Evolutionary conservation across 768 basidiomycete species (phyloP).

Genomic region (Glaciozyma martinii): DNA sequence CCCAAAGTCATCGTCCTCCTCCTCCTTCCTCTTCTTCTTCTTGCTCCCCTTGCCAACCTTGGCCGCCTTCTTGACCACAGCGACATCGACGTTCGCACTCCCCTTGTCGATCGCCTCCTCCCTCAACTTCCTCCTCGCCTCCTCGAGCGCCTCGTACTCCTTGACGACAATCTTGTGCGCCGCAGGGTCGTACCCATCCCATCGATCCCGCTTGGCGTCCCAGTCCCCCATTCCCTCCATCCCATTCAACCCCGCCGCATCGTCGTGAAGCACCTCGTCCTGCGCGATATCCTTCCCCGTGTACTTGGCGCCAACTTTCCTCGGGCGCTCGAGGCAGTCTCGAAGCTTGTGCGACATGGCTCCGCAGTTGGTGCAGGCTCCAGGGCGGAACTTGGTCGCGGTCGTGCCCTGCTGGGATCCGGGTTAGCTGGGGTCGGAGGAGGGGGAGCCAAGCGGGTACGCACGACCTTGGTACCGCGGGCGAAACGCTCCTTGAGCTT

Average conservation of each 20-base stretch:
- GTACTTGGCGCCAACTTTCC: constrained; percentile 90
- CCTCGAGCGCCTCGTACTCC: constrained; percentile 87
- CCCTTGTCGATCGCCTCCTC: constrained; percentile 94
- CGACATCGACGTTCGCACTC: constrained; percentile 82
- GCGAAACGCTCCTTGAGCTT: constrained; percentile 89
- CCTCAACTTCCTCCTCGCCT: constrained; percentile 74
- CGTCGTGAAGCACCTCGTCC: constrained; percentile 80
- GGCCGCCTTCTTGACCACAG: constrained; percentile 86
- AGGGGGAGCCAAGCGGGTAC: background rate
- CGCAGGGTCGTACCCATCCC: constrained; percentile 93
- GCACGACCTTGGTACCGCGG: constrained; percentile 58
- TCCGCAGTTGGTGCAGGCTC: constrained; percentile 98
- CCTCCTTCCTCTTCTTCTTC: constrained; percentile 62
- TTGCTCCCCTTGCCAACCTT: constrained; percentile 52
- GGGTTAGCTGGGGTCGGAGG: background rate
- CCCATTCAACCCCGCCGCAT: constrained; percentile 47
- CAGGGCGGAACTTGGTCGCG: constrained; percentile 93
- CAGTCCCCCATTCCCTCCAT: constrained; percentile 45
- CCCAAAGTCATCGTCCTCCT: constrained; percentile 82
- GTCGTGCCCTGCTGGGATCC: constrained; percentile 56
- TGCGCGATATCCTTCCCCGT: constrained; percentile 81
- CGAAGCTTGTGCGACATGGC: constrained; percentile 83
- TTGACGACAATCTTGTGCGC: constrained; percentile 81
- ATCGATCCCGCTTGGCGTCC: constrained; percentile 90
- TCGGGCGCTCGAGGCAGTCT: constrained; percentile 92